A percentile compares a stretch with the other conserved stretches of the same genome.
Conservation (phyloP, 2,329 filamentous ascomycete species). For the Aspergillus amoenus region DNA sequence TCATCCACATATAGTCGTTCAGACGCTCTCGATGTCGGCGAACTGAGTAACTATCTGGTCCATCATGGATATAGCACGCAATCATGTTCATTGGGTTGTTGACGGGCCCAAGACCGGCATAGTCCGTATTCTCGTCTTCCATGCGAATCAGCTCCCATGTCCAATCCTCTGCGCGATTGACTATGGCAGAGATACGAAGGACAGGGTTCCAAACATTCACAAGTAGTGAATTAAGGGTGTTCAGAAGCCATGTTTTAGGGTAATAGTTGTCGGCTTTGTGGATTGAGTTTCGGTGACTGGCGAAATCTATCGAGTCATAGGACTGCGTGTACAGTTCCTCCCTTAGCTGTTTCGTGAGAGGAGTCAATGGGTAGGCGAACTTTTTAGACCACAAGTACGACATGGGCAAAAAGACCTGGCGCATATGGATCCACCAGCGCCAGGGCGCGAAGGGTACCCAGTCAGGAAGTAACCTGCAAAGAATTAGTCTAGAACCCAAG, state of each 20-base stretch:
- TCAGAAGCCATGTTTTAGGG: constrained; percentile 83
- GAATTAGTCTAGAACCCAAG: constrained; percentile 10
- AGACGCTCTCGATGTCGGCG: constrained; percentile 76
- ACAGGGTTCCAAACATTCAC: constrained; percentile 79
- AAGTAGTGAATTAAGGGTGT: constrained; percentile 73
- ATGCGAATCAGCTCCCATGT: constrained; percentile 79
- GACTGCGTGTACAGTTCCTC: constrained; percentile 81
- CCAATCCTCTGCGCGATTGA: constrained; percentile 74
- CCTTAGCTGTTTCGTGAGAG: constrained; percentile 69
- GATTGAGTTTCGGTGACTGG: constrained; percentile 77
- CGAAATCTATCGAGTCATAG: constrained; percentile 76
- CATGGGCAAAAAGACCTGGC: constrained; percentile 95
- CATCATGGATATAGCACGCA: constrained; percentile 79
- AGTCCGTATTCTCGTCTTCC: constrained; percentile 92
- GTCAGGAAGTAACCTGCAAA: constrained; percentile 69
- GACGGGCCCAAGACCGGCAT: constrained; percentile 80
- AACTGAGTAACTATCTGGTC: constrained; percentile 69
- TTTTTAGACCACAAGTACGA: constrained; percentile 81
- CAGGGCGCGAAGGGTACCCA: constrained; percentile 88
- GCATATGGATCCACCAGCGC: constrained; percentile 98
- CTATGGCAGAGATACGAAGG: constrained; percentile 65
- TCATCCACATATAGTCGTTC: constrained; percentile 88
- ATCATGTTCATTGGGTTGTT: constrained; percentile 90
- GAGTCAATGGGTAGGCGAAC: constrained; percentile 74
- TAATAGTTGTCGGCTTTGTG: constrained; percentile 82